Percentiles rank a stretch among this genome's conserved stretches.
Evolutionary conservation across 768 basidiomycete species (phyloP).

Genomic region (Mycena epipterygia): DNA sequence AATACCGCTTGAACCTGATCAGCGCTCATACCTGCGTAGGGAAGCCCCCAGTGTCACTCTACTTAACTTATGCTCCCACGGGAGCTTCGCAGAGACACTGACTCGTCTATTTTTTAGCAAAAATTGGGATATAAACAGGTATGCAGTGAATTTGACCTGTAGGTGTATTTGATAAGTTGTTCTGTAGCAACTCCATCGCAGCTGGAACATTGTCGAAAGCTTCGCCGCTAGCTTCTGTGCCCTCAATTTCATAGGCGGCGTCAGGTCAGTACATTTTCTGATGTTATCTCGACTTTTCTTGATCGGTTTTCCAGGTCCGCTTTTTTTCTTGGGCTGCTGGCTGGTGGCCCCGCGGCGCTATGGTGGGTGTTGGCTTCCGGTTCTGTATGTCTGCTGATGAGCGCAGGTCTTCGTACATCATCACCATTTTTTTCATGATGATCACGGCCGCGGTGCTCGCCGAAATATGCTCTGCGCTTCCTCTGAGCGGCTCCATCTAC

Average conservation of each 20-base stretch:
- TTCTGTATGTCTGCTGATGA: conserved; percentile 24
- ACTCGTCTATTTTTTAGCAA: conserved; percentile 66
- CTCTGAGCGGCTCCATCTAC: conserved; percentile 92
- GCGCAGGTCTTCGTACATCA: conserved; percentile 84
- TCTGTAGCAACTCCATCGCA: conserved; percentile 85
- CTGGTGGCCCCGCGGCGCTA: conserved; percentile 90
- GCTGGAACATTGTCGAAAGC: conserved; percentile 86
- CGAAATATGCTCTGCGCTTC: conserved; percentile 91
- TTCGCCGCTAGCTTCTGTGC: conserved; percentile 92
- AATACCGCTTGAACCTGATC: conserved; percentile 98
- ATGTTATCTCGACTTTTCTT: not conserved
- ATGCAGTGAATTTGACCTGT: conserved; percentile 35
- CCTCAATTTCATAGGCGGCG: conserved; percentile 92
- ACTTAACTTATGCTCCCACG: conserved; percentile 54
- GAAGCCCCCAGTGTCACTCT: conserved; percentile 87
- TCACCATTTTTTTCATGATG: conserved; percentile 88
- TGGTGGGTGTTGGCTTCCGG: conserved; percentile 61
- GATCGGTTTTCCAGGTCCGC: conserved; percentile 64
- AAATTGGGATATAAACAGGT: conserved; percentile 88
- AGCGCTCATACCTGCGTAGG: conserved; percentile 99
- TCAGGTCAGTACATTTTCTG: conserved; percentile 63
- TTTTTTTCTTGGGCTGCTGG: conserved; percentile 84
- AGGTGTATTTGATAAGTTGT: conserved; percentile 21
- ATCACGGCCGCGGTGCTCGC: conserved; percentile 91
- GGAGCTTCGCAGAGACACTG: conserved; percentile 62